Evolutionary conservation across 441 rosid genomes (phyloP).

Genomic region (Flueggea neowawraea): DNA sequence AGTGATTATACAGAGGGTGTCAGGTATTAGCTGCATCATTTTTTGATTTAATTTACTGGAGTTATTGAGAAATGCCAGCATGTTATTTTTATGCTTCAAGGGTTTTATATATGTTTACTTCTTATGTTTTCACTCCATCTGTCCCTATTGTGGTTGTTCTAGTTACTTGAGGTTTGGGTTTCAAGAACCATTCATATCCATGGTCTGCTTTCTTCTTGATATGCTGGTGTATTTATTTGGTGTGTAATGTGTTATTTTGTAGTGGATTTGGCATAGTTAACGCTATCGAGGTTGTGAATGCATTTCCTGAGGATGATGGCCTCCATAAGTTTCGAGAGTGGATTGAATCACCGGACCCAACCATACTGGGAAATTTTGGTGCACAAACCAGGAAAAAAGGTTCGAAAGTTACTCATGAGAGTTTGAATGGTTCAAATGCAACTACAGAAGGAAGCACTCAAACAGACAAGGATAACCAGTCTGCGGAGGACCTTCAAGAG

Average conservation of each 20-base stretch:
- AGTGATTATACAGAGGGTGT: constrained; percentile 99
- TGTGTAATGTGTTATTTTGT: constrained; percentile 24
- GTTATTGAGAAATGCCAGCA: constrained; percentile 2
- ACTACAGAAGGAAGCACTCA: constrained; percentile 22
- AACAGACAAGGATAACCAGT: constrained; percentile 22
- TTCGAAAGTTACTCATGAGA: constrained; percentile 30
- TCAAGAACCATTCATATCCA: not conserved
- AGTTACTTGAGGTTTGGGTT: not conserved
- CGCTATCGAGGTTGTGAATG: constrained; percentile 94
- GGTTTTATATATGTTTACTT: not conserved
- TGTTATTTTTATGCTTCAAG: not conserved
- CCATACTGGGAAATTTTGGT: too few relatives aligned
- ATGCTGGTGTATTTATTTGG: constrained; percentile 1
- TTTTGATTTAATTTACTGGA: constrained; percentile 9
- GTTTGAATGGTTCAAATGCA: constrained; percentile 15
- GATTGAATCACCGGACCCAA: too few relatives aligned
- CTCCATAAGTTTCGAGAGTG: too few relatives aligned
- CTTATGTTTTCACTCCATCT: not conserved
- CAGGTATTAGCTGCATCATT: constrained; percentile 43
- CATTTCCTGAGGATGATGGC: constrained; percentile 94
- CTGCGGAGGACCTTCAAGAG: constrained; percentile 32
- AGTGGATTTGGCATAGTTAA: constrained; percentile 99
- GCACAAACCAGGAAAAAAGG: constrained; percentile 50
- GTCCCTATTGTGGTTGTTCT: not conserved
- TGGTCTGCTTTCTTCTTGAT: not conserved